These are phyloP conservation scores for Suhomyces sp. DNA, from an alignment of 805 yeast species.

Conservation along the genomic window DNA sequence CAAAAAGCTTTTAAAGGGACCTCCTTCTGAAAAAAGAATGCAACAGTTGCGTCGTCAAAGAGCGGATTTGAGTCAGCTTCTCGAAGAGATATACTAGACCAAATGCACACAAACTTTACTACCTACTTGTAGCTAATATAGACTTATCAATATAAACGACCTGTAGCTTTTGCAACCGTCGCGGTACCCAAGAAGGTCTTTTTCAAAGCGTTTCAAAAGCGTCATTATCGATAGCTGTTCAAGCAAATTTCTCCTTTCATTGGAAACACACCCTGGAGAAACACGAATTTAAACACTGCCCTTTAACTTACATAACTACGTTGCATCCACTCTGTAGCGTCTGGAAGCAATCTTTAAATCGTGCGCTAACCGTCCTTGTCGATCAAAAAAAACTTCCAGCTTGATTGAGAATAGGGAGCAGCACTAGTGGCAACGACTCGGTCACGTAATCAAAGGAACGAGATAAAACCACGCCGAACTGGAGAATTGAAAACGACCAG, in stretches of 20 bases:
- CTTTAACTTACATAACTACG: not conserved
- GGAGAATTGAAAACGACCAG: not conserved
- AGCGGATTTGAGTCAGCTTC: slow-evolving; percentile 29
- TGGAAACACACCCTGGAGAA: too few relatives aligned
- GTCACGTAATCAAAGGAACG: not conserved
- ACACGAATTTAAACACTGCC: not conserved
- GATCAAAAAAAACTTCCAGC: slow-evolving; percentile 6
- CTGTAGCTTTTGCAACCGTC: not conserved
- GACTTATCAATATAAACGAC: not conserved
- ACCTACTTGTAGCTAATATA: not conserved
- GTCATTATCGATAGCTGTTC: too few relatives aligned
- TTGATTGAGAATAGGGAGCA: not conserved
- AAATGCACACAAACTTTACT: too few relatives aligned
- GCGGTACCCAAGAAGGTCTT: not conserved
- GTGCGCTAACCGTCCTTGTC: slow-evolving; percentile 1
- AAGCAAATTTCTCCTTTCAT: too few relatives aligned
- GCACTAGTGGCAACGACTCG: not conserved
- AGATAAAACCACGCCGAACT: not conserved
- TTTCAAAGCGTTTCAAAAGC: too few relatives aligned
- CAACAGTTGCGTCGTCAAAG: slow-evolving; percentile 29
- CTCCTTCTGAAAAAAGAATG: slow-evolving; percentile 25
- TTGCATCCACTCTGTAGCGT: not conserved
- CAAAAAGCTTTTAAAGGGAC: slow-evolving; percentile 34
- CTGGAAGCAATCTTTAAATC: not conserved
- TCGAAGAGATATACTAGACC: not conserved